Evolutionary conservation across 768 basidiomycete species (phyloP), one percentile per base, ranked within the genome.

Genomic region (Russula sp.): DNA sequence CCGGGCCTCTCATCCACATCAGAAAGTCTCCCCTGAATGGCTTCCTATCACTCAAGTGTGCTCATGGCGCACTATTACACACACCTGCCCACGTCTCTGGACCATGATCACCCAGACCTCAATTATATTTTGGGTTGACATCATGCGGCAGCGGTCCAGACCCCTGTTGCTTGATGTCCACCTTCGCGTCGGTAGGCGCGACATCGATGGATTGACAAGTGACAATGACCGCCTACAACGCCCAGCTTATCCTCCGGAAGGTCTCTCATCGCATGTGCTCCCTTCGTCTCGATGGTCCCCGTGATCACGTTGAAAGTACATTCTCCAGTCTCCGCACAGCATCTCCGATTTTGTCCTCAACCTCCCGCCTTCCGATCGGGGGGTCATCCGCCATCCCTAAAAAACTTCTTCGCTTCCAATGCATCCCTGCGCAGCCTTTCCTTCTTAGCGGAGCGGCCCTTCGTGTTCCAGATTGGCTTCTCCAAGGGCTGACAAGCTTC

Each of bases 41-140:
- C 59, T 65, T 46, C 54, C 61, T 16, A 62, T 65, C 55, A 65
- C 64, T 10, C 64, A 63, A 26, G 61, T 63, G 24, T 65, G 61
- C 13, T n/a, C 30, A 22, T 65, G 64, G 64, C 54, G 64, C 14
- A 32, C 38, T 9, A 32, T 57, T 16, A 20, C 61, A 2, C 53
- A 62, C 56, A 26, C 36, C 7, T 30, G 49, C 30, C 59, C 64
- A 14, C 44, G n/a, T 11, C 54, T 57, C 42, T 65, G 64, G 64
- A 24, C 64, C 40, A 34, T n/a, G 6, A 65, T 65, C 34, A 54
- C 63, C 58, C 63, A 40, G 59, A 64, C n/a, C 52, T 64, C 7
- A 64, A 59, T 22, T 9, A n/a, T 54, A 2, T 54, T 40, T 34
- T 64, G 63, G 63, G 28, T 30, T 30, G 28, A 30, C 28, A n/a